These are phyloP conservation scores for Exophiala bonariae DNA, from an alignment of 2,329 filamentous ascomycete species.

Conservation along the genomic window DNA sequence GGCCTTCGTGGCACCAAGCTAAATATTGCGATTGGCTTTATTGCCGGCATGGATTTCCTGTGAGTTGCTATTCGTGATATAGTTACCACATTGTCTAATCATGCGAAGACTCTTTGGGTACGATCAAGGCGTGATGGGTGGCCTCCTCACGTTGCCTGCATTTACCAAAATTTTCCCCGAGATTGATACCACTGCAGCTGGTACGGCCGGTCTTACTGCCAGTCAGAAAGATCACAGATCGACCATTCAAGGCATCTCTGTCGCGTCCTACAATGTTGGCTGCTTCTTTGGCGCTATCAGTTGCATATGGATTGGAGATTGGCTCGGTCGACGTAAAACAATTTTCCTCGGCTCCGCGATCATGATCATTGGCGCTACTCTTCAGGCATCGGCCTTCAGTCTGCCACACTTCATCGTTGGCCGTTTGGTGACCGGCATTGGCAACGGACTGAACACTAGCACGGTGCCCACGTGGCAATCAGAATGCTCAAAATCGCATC, in stretches of 20 bases:
- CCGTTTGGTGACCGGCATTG: conserved; percentile 46
- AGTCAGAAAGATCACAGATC: conserved; percentile 26
- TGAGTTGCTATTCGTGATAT: conserved; percentile 32
- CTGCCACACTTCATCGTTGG: conserved; percentile 48
- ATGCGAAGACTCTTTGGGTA: conserved; percentile 10
- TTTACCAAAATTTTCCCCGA: conserved; percentile 59
- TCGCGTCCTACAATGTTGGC: conserved; percentile 49
- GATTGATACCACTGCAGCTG: conserved; percentile 40
- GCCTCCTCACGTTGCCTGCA: conserved; percentile 67
- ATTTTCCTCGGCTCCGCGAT: conserved; percentile 42
- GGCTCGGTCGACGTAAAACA: conserved; percentile 44
- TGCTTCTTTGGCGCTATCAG: conserved; percentile 52
- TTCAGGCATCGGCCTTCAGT: conserved; percentile 41
- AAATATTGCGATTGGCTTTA: conserved; percentile 68
- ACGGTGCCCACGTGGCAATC: conserved; percentile 43
- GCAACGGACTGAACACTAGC: conserved; percentile 35
- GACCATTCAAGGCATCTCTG: conserved; percentile 26
- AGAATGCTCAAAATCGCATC: conserved; percentile 51
- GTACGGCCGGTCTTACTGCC: conserved; percentile 13
- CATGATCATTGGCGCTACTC: conserved; percentile 46
- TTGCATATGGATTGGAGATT: conserved; percentile 53
- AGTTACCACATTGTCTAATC: not conserved
- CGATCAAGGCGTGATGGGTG: conserved; percentile 65
- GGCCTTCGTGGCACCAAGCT: conserved; percentile 66
- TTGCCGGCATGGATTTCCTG: conserved; percentile 52